These are phyloP conservation scores for Gypsophila paniculata DNA, from an alignment of 179 eudicot species.

Conservation along the genomic window DNA sequence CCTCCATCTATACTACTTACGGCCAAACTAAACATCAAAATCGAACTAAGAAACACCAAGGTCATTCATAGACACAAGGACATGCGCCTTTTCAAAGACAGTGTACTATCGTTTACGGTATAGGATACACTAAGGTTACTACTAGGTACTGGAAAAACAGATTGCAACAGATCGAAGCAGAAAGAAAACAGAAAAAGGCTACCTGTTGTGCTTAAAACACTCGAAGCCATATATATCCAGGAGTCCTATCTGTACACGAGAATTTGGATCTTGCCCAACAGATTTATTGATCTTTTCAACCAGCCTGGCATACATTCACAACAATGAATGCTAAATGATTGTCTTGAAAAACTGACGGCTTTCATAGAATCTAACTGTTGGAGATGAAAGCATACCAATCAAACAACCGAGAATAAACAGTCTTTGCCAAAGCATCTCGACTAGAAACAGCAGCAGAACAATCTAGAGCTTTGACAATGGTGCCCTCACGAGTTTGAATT, in stretches of 20 bases:
- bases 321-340: not conserved
- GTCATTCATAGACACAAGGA: not conserved
- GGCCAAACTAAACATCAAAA: no score
- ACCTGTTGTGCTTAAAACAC: constrained; percentile 93
- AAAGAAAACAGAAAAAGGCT: not conserved
- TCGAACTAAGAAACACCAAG: not conserved
- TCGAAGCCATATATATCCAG: constrained; percentile 96
- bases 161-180: constrained; percentile 3
- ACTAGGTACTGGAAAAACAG: not conserved
- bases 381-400: constrained; percentile 59
- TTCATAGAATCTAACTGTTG: not conserved
- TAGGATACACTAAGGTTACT: not conserved
- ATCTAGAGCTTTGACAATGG: constrained; percentile 78
- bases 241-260: constrained; percentile 78
- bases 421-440: constrained; percentile 93
- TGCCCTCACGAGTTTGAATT: constrained; percentile 94
- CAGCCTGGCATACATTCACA: constrained; percentile 55
- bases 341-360: not conserved
- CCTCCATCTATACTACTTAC: not conserved
- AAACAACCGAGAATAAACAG: constrained; percentile 81
- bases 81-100: not conserved
- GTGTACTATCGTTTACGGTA: not conserved
- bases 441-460: constrained; percentile 85
- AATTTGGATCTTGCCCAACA: constrained; percentile 81
- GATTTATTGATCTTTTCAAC: constrained; percentile 88